Conservation (phyloP, 768 basidiomycete genomes). For the Termitomyces sp. region DNA sequence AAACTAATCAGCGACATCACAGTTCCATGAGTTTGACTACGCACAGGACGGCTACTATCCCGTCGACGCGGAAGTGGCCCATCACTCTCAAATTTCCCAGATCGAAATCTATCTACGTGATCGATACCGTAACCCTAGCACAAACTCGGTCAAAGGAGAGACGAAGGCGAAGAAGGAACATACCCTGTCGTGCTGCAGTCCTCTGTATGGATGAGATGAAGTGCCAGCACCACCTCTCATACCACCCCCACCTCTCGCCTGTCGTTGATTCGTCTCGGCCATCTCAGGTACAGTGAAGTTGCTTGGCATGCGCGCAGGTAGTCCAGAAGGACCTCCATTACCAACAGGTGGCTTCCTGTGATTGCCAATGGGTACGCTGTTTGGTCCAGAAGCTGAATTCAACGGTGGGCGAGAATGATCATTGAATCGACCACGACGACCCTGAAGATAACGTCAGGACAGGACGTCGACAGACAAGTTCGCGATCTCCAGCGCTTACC, state of each 20-base stretch:
- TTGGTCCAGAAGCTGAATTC: slow-evolving; percentile 23
- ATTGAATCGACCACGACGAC: slow-evolving; percentile 18
- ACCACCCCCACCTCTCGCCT: slow-evolving; percentile 2
- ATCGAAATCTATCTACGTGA: slow-evolving; percentile 11
- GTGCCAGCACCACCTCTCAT: slow-evolving; percentile 9
- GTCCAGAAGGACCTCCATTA: slow-evolving; percentile 6
- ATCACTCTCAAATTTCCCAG: slow-evolving; percentile 6
- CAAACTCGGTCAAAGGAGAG: background rate
- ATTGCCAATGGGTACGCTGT: slow-evolving; percentile 32
- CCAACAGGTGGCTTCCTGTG: slow-evolving; percentile 14
- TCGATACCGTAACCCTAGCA: slow-evolving; percentile 9
- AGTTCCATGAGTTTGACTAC: background rate
- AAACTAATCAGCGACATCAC: background rate
- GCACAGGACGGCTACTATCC: slow-evolving; percentile 13
- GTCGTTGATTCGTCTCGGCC: background rate
- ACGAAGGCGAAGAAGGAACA: background rate
- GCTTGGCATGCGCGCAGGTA: slow-evolving; percentile 1
- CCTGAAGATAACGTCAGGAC: slow-evolving; percentile 4
- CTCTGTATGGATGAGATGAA: slow-evolving; percentile 14
- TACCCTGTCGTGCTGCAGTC: slow-evolving; percentile 21
- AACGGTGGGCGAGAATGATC: slow-evolving; percentile 17
- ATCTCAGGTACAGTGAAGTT: background rate
- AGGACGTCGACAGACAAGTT: background rate
- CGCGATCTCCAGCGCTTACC: background rate
- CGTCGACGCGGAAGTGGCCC: slow-evolving; percentile 5